Base-by-base conservation (phyloP, 805 yeast genomes). In the Saccharomycopsis sp. region DNA sequence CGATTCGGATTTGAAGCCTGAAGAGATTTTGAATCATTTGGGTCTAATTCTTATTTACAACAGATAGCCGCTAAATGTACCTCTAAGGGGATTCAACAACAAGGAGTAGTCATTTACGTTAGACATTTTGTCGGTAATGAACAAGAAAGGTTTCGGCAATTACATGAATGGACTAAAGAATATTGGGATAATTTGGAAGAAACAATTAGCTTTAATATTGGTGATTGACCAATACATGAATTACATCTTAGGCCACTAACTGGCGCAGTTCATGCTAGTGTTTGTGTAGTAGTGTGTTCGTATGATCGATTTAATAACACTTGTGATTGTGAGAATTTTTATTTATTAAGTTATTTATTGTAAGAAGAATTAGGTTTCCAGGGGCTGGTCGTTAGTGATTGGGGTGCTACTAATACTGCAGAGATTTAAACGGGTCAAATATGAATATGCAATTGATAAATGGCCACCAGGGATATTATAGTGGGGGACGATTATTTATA, bases 161-260 rank as follows among this genome's bases (percentile, higher is more conserved):
- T 43, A 32, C 41, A 47, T 36, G 50, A 46, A 28, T 46, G 50
- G 50, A 60, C 67, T 23, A 47, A 47, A n/a, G 46, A 46, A 24
- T 42, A 41, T 26, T 46, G 50, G 50, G 50, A 46, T 35, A 37
- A 24, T 9, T 27, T 46, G 17, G 46, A 46, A 29, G 40, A 46
- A 23, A 65, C 79, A 3, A 63, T 75, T 20, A 70, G 76, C 48
- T 63, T 79, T 7, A 73, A 75, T 47, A 73, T 77, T 37, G 81
- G 77, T 45, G 83, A 77, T 54, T 62, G 78, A 23, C 72, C 78
- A 1, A 68, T 79, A 72, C 83, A 75, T 55, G 85, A 79, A 53
- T 56, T 76, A 1, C 78, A 72, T 56, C 57, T 76, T 38, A 77
- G 84, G 84, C 85, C 85, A 8, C 79, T 75, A 62, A 81, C 81